Evolutionary conservation across 1,139 yeast genomes (phyloP).

Genomic region (Meyerozyma elateridarum): DNA sequence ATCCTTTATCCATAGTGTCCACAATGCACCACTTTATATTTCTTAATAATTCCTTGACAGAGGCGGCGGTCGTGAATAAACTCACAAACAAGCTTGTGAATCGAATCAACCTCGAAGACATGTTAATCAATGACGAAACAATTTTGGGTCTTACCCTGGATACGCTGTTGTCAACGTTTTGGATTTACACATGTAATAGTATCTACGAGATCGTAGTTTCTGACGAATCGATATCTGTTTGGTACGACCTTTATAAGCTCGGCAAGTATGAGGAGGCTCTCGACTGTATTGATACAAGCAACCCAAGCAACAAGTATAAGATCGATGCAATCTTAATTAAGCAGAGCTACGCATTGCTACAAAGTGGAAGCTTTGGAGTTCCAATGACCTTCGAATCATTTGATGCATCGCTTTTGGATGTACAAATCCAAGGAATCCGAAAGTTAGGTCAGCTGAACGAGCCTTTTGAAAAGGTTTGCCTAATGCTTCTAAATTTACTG

Average conservation of each 20-base stretch:
- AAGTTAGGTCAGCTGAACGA: conserved; percentile 60
- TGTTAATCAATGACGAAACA: neutral
- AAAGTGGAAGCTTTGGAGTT: conserved; percentile 39
- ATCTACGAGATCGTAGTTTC: conserved; percentile 67
- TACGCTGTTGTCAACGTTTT: conserved; percentile 15
- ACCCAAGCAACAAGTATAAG: conserved; percentile 23
- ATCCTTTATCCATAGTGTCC: conserved; percentile 13
- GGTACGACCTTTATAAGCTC: conserved; percentile 66
- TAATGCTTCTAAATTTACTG: conserved; percentile 50
- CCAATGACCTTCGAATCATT: neutral
- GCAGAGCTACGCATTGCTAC: conserved; percentile 59
- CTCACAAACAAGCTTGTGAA: conserved; percentile 12
- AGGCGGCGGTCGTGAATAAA: conserved; percentile 23
- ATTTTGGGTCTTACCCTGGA: conserved; percentile 8
- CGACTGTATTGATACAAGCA: conserved; percentile 28
- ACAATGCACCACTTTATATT: conserved; percentile 25
- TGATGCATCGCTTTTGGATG: conserved; percentile 13
- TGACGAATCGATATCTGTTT: conserved; percentile 68
- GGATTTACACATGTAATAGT: conserved; percentile 18
- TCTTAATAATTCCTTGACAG: conserved; percentile 12
- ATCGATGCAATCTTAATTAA: conserved; percentile 54
- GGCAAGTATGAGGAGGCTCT: conserved; percentile 70
- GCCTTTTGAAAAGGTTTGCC: conserved; percentile 68
- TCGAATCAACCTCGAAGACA: neutral
- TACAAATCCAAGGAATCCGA: conserved; percentile 53